phyloP scores from a whole-genome alignment of 176 grass and related monocot species.

The Zoysia japonica region DNA sequence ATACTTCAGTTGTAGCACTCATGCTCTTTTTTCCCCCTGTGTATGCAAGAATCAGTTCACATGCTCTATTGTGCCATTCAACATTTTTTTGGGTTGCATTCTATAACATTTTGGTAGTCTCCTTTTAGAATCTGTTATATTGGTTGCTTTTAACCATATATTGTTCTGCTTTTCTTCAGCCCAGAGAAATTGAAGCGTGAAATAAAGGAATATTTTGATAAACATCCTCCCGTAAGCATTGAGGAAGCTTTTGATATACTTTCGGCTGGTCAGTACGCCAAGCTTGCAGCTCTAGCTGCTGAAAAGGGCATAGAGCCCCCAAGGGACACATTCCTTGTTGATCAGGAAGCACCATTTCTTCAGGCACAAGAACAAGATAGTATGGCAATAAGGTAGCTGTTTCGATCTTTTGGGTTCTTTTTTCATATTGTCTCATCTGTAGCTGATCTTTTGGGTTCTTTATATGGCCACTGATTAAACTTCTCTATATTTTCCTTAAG shows the following conservation, averaged over 20 bases:
- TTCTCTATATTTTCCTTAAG: neutral
- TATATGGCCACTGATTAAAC: neutral
- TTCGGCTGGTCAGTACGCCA: neutral
- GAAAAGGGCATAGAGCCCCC: neutral
- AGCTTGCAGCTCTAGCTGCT: neutral
- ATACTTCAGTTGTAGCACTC: neutral
- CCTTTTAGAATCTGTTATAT: neutral
- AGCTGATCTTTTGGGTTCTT: neutral
- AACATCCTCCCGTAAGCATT: neutral
- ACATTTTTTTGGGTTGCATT: neutral
- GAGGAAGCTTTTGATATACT: neutral
- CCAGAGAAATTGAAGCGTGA: neutral
- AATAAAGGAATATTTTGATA: neutral
- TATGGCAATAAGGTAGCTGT: neutral
- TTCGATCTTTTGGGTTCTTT: neutral
- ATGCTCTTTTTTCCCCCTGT: neutral
- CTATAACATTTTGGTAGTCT: neutral
- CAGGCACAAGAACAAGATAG: neutral
- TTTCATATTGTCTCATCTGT: neutral
- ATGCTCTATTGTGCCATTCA: neutral
- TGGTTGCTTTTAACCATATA: neutral
- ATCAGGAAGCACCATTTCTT: neutral
- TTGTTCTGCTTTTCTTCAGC: neutral
- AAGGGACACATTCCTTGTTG: neutral
- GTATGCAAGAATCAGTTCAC: neutral